Evolutionary conservation across 306 rosid genomes (phyloP), one percentile per base, ranked within the genome.

Genomic region (Rubus parviflorus): DNA sequence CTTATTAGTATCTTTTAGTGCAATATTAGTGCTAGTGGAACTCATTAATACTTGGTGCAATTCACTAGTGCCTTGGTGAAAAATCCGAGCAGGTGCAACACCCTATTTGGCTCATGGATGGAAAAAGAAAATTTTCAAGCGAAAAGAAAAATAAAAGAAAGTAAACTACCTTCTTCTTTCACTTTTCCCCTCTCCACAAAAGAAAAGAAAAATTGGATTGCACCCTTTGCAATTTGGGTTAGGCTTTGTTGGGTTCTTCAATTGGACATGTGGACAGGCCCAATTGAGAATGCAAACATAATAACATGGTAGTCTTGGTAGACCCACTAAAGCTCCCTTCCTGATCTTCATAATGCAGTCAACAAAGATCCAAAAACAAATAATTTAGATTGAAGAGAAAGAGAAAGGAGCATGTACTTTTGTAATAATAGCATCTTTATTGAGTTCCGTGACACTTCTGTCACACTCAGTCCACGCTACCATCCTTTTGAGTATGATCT

Each of bases 401-500:
- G 48, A 65, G 48, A 17, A 3, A 0, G n/a, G 68, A 30, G 11
- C 45, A 6, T 62, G 45, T 2, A 63, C 68, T 63, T 16, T 22
- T 63, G 11, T 40, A 73, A 74, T 74, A 25, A 60, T 74, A 17
- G 2, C 70, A 60, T 17, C 70, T 74, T 74, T 74, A 74, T 60
- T 60, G 77, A 74, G n/a, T 74, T 74, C 78, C 47, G 70, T 10
- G 78, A 43, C 60, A 45, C 16, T 47, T 60, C 58, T 25, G 69
- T 74, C 54, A 22, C 53, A 42, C 22, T 64, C 77, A 57, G 42
- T 43, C 66, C 77, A n/a, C 35, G 68, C 76, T 51, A 52, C 16
- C 16, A 1, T 17, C 37, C 48, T 57, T 73, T 48, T 35, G 10
- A 47, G 57, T 25, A 13, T 45, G 8, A 46, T 51, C 40, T 49